Evolutionary conservation across 2,329 filamentous ascomycete species (phyloP).

Genomic region (Aspergillus costaricaensis): DNA sequence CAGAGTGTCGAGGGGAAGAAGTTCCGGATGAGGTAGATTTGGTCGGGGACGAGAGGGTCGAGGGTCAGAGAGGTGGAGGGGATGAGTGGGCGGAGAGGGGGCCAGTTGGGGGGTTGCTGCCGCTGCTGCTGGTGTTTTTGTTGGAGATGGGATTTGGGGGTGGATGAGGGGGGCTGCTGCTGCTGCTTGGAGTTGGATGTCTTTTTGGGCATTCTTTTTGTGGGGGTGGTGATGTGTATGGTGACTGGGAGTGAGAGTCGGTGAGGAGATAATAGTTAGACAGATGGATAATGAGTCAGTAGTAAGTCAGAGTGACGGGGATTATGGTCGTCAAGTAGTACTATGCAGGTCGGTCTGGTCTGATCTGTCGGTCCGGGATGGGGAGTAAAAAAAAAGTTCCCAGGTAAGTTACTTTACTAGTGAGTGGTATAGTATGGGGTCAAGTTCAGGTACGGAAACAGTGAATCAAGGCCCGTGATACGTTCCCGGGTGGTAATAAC

Average conservation of each 20-base stretch:
- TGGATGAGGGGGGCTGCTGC: slow-evolving; percentile 12
- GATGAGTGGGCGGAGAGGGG: slow-evolving; percentile 67
- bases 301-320: neutral
- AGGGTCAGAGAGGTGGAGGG: slow-evolving; percentile 66
- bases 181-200: slow-evolving; percentile 13
- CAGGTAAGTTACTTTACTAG: slow-evolving; percentile 5
- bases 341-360: neutral
- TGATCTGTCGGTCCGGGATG: neutral
- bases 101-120: slow-evolving; percentile 62
- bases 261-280: neutral
- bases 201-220: slow-evolving; percentile 27
- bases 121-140: slow-evolving; percentile 22
- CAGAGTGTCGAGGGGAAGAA: slow-evolving; percentile 77
- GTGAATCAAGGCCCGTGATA: neutral
- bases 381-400: neutral
- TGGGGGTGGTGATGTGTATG: neutral
- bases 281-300: neutral
- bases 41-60: slow-evolving; percentile 59
- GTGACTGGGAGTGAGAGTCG: neutral
- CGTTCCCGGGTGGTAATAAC: neutral
- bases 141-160: slow-evolving; percentile 14
- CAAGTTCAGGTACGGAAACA: neutral
- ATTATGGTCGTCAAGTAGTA: neutral
- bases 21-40: slow-evolving; percentile 71
- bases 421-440: slow-evolving; percentile 8